Evolutionary conservation across 2,329 filamentous ascomycete genomes (phyloP).

Genomic region (Aspergillus persii): DNA sequence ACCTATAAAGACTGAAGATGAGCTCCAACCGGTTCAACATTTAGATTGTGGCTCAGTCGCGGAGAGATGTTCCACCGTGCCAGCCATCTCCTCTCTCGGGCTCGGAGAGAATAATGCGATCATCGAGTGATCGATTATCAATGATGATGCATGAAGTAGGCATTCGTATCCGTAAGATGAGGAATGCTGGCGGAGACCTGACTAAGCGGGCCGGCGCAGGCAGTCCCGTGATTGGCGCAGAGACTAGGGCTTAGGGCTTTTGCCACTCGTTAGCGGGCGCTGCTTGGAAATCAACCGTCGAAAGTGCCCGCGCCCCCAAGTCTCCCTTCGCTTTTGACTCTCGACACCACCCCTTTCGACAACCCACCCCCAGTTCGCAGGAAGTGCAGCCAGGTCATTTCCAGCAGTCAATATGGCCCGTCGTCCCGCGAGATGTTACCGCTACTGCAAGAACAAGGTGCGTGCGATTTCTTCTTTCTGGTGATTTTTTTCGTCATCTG

Average conservation of each 20-base stretch:
- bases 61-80: neutral
- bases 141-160: neutral
- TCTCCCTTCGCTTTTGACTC: slow-evolving; percentile 31
- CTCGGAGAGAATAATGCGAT: no score
- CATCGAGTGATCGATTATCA: no score
- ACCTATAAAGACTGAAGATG: no score
- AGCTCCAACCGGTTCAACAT: neutral
- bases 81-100: no score
- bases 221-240: slow-evolving; percentile 25
- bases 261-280: slow-evolving; percentile 39
- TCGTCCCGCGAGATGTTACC: slow-evolving; percentile 98
- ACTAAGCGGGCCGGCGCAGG: slow-evolving; percentile 21
- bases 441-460: slow-evolving; percentile 99
- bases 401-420: slow-evolving; percentile 88
- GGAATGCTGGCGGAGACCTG: slow-evolving; percentile 5
- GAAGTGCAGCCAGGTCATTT: slow-evolving; percentile 48
- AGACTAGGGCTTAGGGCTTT: slow-evolving; percentile 43
- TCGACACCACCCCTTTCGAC: slow-evolving; percentile 37
- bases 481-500: slow-evolving; percentile 24
- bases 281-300: slow-evolving; percentile 45
- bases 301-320: slow-evolving; percentile 27
- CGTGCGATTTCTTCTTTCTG: slow-evolving; percentile 38
- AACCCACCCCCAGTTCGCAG: slow-evolving; percentile 43
- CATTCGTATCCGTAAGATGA: neutral
- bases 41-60: no score